Percentiles rank a stretch among this genome's conserved stretches.
Evolutionary conservation across 352 stramenopile genomes (phyloP).

Genomic region (Globisporangium takayamanum): DNA sequence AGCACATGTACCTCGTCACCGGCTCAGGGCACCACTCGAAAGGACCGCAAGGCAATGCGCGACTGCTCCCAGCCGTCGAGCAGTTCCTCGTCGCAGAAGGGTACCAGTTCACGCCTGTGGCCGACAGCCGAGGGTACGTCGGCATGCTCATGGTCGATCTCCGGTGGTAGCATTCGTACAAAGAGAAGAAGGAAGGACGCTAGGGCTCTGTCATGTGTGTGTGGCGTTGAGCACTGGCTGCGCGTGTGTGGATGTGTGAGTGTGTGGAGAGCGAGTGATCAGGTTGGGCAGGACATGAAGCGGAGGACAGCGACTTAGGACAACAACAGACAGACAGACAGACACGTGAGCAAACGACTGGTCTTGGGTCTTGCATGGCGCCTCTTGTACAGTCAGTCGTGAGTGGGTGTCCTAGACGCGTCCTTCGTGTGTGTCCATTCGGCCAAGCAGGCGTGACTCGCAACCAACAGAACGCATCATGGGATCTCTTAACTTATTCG

Average conservation of each 20-base stretch:
- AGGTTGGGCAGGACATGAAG: too few species aligned
- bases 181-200: background rate
- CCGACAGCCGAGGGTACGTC: constrained; percentile 67
- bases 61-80: constrained; percentile 69
- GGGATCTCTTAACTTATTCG: background rate
- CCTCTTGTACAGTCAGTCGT: too few species aligned
- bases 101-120: constrained; percentile 66
- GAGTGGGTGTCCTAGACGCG: too few species aligned
- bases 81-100: constrained; percentile 70
- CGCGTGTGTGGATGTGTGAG: background rate
- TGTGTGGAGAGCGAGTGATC: too few species aligned
- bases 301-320: too few species aligned
- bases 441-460: too few species aligned
- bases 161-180: constrained; percentile 37
- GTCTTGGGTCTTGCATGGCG: too few species aligned
- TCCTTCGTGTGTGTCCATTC: too few species aligned
- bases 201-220: background rate
- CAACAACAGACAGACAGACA: too few species aligned
- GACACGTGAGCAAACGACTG: too few species aligned
- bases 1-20: constrained; percentile 75
- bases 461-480: too few species aligned
- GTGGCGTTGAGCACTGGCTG: background rate
- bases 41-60: constrained; percentile 50
- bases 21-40: constrained; percentile 82
- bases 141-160: constrained; percentile 84